phyloP scores from a whole-genome alignment of 192 early-diverging fungal species.

The Pilaira anomala region DNA sequence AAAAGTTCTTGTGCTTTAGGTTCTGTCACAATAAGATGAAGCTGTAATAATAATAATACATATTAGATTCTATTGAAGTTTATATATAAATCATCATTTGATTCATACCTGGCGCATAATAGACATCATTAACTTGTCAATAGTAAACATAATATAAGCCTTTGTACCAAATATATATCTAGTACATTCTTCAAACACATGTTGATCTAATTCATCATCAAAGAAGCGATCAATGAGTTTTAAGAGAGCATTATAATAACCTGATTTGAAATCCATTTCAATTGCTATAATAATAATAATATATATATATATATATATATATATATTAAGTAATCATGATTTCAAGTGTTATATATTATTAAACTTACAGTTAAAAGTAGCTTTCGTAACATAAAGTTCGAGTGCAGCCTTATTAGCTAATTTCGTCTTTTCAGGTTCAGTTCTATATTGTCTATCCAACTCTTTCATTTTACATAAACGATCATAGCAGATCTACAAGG shows the following conservation, averaged over 20 bases:
- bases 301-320: background rate
- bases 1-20: slow-evolving; percentile 69
- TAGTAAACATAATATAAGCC: slow-evolving; percentile 83
- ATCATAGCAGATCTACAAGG: slow-evolving; percentile 70
- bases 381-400: slow-evolving; percentile 48
- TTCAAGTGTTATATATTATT: background rate
- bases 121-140: slow-evolving; percentile 80
- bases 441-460: slow-evolving; percentile 56
- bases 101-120: slow-evolving; percentile 71
- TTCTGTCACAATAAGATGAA: slow-evolving; percentile 45
- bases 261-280: slow-evolving; percentile 53
- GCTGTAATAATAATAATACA: slow-evolving; percentile 9
- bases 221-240: slow-evolving; percentile 73
- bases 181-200: slow-evolving; percentile 80
- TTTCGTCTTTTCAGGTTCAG: slow-evolving; percentile 44
- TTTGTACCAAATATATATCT: slow-evolving; percentile 86
- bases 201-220: slow-evolving; percentile 72
- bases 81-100: background rate
- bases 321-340: background rate
- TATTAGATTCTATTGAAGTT: background rate
- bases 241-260: slow-evolving; percentile 76
- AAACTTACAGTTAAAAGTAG: slow-evolving; percentile 43
- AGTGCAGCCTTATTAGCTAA: slow-evolving; percentile 53
- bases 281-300: slow-evolving; percentile 8
- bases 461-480: slow-evolving; percentile 80